Conservation (phyloP, 1,284 basidiomycete species). For the Marasmius sp. region DNA sequence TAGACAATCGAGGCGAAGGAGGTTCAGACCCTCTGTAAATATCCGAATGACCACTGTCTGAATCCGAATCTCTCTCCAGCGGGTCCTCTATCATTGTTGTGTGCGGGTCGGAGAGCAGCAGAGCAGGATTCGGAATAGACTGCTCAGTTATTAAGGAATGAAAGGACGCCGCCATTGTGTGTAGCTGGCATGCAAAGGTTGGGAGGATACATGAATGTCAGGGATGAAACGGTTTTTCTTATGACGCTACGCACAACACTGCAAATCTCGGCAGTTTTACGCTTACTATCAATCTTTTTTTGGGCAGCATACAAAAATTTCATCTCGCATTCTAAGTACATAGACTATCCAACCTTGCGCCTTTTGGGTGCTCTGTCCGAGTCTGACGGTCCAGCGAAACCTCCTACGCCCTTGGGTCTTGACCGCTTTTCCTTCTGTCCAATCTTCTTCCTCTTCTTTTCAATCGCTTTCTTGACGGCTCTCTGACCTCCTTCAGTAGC, state of each 20-base stretch:
- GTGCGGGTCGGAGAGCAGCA: slow-evolving; percentile 11
- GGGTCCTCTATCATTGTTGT: slow-evolving; percentile 6
- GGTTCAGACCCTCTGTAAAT: slow-evolving; percentile 62
- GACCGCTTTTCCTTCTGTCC: slow-evolving; percentile 88
- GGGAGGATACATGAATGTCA: background rate
- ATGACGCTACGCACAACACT: background rate
- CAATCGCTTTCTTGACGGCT: slow-evolving; percentile 85
- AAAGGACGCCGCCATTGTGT: background rate
- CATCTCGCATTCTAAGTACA: background rate
- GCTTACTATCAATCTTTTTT: no score
- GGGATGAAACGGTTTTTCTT: background rate
- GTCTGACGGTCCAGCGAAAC: slow-evolving; percentile 13
- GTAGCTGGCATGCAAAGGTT: background rate
- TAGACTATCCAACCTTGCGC: slow-evolving; percentile 12
- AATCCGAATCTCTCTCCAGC: slow-evolving; percentile 29
- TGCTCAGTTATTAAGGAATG: background rate
- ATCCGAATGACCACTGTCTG: slow-evolving; percentile 34
- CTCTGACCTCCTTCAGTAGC: slow-evolving; percentile 72
- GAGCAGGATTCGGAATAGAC: background rate
- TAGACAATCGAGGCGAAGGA: slow-evolving; percentile 27
- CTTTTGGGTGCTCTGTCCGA: slow-evolving; percentile 19
- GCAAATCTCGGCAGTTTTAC: background rate
- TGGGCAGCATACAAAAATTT: no score
- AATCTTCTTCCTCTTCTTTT: slow-evolving; percentile 87
- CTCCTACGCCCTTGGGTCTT: slow-evolving; percentile 58